Evolutionary conservation across 192 early-diverging fungal genomes (phyloP), one percentile per base, ranked within the genome.

Genomic region (Coemansia sp.): DNA sequence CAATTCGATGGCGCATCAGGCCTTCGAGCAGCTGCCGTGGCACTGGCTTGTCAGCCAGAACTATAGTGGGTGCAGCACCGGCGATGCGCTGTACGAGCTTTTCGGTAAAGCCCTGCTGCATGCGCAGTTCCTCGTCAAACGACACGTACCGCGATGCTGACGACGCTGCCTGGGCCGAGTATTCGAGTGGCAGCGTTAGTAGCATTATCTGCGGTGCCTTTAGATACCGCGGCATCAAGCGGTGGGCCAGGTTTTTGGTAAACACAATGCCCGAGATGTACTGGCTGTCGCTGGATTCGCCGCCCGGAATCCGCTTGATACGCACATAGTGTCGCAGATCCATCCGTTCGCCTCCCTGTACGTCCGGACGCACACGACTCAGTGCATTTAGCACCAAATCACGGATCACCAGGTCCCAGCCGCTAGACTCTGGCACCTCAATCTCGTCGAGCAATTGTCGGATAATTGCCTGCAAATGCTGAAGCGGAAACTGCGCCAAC

Each of bases 221-320:
- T 4, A 94, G 72, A 11, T 71, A 73, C 6, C 83, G 80, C 2
- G 88, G 80, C 95, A 99, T 98, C 61, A 84, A 81, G 60, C 95
- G 93, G 76, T 99, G 95, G 0, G 91, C 90, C 20, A 95, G 82
- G 64, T 89, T 90, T 69, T 95, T 98, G n/a, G 91, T 86, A 57
- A 89, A 96, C n/a, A 97, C 95, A 15, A 95, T 85, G 11, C 95
- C 97, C 24, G 86, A 82, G 37, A 99, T 85, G 73, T 92, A 98
- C 47, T 90, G 83, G 44, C 88, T 89, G 68, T 95, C 92, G 23
- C 63, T 46, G 0, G 93, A 90, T 23, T 66, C 23, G 8, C 92
- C 94, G 8, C 95, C 97, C 0, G 97, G 90, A 18, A 99, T 91
- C 63, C 91, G 92, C 70, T 98, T 98, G 68, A 97, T 91, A 60